phyloP scores from a whole-genome alignment of 495 filamentous ascomycete genomes.

The Melanomma pulvis-pyrius region DNA sequence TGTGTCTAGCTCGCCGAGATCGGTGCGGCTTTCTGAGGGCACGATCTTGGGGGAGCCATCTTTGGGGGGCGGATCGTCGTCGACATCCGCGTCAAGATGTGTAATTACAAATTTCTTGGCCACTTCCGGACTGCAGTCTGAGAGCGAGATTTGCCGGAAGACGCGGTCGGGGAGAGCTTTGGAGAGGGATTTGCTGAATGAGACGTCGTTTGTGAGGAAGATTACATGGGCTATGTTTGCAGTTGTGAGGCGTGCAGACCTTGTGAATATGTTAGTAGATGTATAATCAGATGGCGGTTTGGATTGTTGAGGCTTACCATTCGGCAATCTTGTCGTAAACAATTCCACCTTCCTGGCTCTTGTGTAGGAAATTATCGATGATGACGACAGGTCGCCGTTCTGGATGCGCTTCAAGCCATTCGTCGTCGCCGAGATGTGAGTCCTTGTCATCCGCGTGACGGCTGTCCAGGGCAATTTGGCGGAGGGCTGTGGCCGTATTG shows the following conservation, averaged over 20 bases:
- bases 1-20: slow-evolving; percentile 70
- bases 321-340: slow-evolving; percentile 90
- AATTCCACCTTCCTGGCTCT: slow-evolving; percentile 67
- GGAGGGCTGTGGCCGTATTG: slow-evolving; percentile 79
- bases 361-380: slow-evolving; percentile 92
- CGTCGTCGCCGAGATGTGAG: slow-evolving; percentile 72
- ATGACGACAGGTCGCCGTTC: slow-evolving; percentile 83
- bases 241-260: slow-evolving; percentile 80
- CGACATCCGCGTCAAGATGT: slow-evolving; percentile 63
- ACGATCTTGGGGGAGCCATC: slow-evolving; percentile 44
- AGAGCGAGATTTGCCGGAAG: slow-evolving; percentile 80
- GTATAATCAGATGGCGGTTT: background rate
- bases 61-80: slow-evolving; percentile 45
- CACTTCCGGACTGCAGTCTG: slow-evolving; percentile 81
- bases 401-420: slow-evolving; percentile 89
- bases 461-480: slow-evolving; percentile 68
- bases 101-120: slow-evolving; percentile 89
- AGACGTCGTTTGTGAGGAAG: slow-evolving; percentile 91
- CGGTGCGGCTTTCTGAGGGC: slow-evolving; percentile 46
- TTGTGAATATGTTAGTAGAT: slow-evolving; percentile 14
- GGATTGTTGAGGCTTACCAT: slow-evolving; percentile 51
- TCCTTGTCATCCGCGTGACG: slow-evolving; percentile 75
- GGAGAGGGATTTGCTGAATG: slow-evolving; percentile 83
- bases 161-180: slow-evolving; percentile 89
- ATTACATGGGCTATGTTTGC: slow-evolving; percentile 95